Evolutionary conservation across 441 rosid species (phyloP).

Genomic region (Lepidium campestre): DNA sequence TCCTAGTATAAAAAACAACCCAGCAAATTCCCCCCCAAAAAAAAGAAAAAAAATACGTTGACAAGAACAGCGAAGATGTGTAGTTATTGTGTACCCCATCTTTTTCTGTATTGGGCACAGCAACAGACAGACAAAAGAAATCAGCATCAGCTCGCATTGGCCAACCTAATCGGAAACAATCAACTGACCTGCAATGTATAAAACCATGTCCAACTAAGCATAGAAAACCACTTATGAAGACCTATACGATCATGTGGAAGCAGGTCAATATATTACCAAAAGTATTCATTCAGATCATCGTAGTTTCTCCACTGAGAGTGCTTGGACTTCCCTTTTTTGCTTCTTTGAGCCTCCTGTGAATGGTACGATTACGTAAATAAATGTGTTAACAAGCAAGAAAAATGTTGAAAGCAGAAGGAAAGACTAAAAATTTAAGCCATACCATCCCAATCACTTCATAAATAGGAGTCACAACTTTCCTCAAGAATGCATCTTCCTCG

Average conservation of each 20-base stretch:
- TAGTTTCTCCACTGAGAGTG: slow-evolving; percentile 99
- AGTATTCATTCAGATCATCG: slow-evolving; percentile 95
- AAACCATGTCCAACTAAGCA: slow-evolving; percentile 5
- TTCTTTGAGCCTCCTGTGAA: slow-evolving; percentile 80
- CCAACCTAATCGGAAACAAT: slow-evolving; percentile 98
- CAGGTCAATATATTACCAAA: slow-evolving; percentile 51
- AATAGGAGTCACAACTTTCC: slow-evolving; percentile 85
- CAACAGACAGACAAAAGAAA: slow-evolving; percentile 55
- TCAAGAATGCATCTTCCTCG: slow-evolving; percentile 93
- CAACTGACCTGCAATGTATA: slow-evolving; percentile 65
- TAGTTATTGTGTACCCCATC: slow-evolving; percentile 47
- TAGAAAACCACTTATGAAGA: not conserved
- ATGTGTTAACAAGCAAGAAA: not conserved
- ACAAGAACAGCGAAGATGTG: slow-evolving; percentile 1
- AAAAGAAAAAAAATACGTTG: not conserved
- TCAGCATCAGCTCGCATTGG: slow-evolving; percentile 98
- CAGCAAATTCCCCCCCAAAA: too few species aligned
- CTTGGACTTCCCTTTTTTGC: slow-evolving; percentile 81
- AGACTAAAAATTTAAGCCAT: not conserved
- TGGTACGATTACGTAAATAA: slow-evolving; percentile 3
- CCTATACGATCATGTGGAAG: not conserved
- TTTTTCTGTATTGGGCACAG: slow-evolving; percentile 33
- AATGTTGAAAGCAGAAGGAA: not conserved
- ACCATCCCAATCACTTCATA: slow-evolving; percentile 82
- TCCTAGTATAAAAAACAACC: not conserved